Base-by-base conservation (phyloP, 1,139 yeast species). In the Hanseniaspora gamundiae region DNA sequence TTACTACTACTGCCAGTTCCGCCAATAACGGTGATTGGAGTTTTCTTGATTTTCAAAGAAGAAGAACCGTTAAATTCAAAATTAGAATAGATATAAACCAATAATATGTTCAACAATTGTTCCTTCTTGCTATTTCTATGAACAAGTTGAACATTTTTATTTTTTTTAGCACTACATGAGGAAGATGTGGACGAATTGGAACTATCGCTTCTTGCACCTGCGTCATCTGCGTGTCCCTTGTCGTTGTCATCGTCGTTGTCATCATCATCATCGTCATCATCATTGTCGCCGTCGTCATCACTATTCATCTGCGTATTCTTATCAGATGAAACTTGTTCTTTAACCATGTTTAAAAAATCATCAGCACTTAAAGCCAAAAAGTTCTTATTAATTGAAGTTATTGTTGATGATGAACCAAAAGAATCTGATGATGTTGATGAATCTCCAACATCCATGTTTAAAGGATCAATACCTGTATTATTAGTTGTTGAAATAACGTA, bases 51-150 rank as follows among this genome's bases (percentile, higher is more conserved):
- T 17, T 19, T 33, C 9, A 33, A 33, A 33, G 36, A 10, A 33
- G 36, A 33, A 16, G 36, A 33, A 4, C 36, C 36, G 10, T 33
- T 33, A 13, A 33, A 33, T 19, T 33, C 36, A 33, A 33, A 33
- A 33, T 33, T 14, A 2, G 21, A 7, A 9, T 33, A 33, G 10
- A 33, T 33, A 13, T 33, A 33, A 14, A 33, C 16, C 24, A 33
- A 33, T 19, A 33, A 13, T 3, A 33, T 33, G n/a, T 33, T 16
- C 11, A 33, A 28, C 5, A 28, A 13, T 28, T 28, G n/a, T 28
- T 28, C 31, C n/a, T n/a, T n/a, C 5, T 28, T 28, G 16, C 16
- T n/a, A 28, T 28, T 28, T 24, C 26, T 24, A 24, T 24, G 35
- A 30, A 30, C 17, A 30, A n/a, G 35, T n/a, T 30, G 35, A 4